Base-by-base conservation (phyloP, 306 rosid species). In the Lupinus albus region DNA sequence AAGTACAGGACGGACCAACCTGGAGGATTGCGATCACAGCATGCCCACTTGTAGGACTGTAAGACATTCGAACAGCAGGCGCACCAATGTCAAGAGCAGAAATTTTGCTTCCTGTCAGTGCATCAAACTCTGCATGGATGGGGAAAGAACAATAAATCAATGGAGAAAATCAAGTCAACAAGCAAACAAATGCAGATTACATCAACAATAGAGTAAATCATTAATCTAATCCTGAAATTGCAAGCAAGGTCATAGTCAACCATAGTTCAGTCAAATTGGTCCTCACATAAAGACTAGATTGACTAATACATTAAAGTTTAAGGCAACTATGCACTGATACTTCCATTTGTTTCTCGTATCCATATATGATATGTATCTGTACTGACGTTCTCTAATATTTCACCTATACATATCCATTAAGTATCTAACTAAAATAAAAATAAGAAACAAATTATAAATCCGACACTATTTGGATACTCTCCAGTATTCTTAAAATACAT, bases 11-110 rank as follows among this genome's bases (percentile, higher is more conserved):
- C 70, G 49, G 75, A 64, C 79, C 65, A 76, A 92, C 96, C 96
- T 87, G 92, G 72, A 85, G 89, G 54, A 92, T 92, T 21, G 90
- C 98, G 61, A 92, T 77, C 76, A 92, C 95, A 58, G 98, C 79
- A 83, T 89, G 98, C 57, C 96, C 98, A 76, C 89, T 92, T 17
- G 95, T 89, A 55, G 95, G 96, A 67, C 96, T 89, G 63, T 92
- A 92, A 52, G 92, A 81, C 98, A 92, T 92, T 60, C 91, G 89
- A 18, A 89, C 96, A 61, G 77, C 92, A 59, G 95, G 96, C 4
- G 90, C 86, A 56, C 96, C 98, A 68, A 92, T 81, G 67, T 89
- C 85, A 79, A 92, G 87, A 39, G 90, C 86, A 5, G 97, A 82
- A 60, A 89, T 85, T 84, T 87, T 92, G 92, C 95, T 75, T 70